Conservation (phyloP, 169 alveolate species). For the Cryptosporidium bovis region DNA sequence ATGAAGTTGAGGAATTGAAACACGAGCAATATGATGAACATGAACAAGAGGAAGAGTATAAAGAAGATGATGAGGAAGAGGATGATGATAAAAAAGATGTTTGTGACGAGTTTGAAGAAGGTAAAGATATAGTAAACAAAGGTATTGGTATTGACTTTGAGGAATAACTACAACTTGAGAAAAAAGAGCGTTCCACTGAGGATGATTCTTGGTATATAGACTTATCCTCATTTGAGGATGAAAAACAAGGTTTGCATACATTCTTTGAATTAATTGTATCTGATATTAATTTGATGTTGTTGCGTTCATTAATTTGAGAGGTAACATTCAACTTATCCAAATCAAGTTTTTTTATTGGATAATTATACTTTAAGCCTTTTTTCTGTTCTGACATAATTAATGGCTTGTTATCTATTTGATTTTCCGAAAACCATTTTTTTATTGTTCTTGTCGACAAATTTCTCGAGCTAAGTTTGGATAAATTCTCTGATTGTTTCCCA, state of each 20-base stretch:
- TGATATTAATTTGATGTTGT: background rate
- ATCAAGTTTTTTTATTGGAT: too few species aligned
- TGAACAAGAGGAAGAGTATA: constrained; percentile 19
- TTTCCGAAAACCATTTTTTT: constrained; percentile 56
- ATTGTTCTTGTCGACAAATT: constrained; percentile 6
- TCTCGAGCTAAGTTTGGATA: background rate
- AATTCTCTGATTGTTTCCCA: background rate
- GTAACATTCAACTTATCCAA: too few species aligned
- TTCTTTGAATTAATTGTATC: background rate
- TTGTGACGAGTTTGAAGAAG: constrained; percentile 6
- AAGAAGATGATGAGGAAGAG: background rate
- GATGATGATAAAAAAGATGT: background rate
- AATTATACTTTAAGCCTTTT: too few species aligned
- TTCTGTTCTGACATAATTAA: too few species aligned
- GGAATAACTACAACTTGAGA: background rate
- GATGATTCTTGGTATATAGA: background rate
- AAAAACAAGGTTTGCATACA: background rate
- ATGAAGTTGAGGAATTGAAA: constrained; percentile 3
- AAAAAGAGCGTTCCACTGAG: too few species aligned
- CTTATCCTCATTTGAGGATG: constrained; percentile 4
- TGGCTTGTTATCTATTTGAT: background rate
- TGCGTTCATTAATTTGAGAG: background rate
- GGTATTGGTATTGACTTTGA: background rate
- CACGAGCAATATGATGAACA: constrained; percentile 1
- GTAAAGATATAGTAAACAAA: background rate